A percentile compares a stretch with the other conserved stretches of the same genome.
These are phyloP conservation scores for Aspergillus nidulans DNA, from an alignment of 495 filamentous ascomycete genomes.

Conservation along the genomic window DNA sequence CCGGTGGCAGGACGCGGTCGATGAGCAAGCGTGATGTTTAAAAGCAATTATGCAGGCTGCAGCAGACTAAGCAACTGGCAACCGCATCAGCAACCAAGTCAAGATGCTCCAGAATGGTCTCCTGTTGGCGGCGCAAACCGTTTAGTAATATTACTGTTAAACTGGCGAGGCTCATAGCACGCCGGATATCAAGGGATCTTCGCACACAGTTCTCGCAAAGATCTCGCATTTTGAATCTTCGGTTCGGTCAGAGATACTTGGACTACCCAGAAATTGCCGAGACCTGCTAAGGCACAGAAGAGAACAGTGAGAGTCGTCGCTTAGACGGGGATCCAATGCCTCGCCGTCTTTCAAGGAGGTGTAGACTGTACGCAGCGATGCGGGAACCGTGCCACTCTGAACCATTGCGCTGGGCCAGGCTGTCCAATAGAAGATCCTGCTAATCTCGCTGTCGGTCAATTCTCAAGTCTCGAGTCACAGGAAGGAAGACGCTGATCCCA, in stretches of 20 bases:
- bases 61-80: background rate
- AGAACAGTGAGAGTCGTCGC: background rate
- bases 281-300: background rate
- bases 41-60: conserved; percentile 1
- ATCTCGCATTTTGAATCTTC: no score
- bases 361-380: background rate
- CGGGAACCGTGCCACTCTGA: conserved; percentile 9
- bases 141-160: no score
- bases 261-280: no score
- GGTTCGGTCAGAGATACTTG: no score
- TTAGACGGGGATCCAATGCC: background rate
- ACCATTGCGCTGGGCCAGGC: conserved; percentile 12
- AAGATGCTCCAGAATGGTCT: background rate
- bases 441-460: background rate
- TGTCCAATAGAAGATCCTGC: conserved; percentile 4
- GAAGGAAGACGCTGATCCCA: background rate
- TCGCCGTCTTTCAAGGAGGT: background rate
- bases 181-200: no score
- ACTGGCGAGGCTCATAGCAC: no score
- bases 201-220: no score
- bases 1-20: background rate
- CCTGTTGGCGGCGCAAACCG: background rate
- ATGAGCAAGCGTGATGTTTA: background rate
- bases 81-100: background rate
- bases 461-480: background rate